Conservation (phyloP, 208 protist species). For the Histomonas meleagridis region DNA sequence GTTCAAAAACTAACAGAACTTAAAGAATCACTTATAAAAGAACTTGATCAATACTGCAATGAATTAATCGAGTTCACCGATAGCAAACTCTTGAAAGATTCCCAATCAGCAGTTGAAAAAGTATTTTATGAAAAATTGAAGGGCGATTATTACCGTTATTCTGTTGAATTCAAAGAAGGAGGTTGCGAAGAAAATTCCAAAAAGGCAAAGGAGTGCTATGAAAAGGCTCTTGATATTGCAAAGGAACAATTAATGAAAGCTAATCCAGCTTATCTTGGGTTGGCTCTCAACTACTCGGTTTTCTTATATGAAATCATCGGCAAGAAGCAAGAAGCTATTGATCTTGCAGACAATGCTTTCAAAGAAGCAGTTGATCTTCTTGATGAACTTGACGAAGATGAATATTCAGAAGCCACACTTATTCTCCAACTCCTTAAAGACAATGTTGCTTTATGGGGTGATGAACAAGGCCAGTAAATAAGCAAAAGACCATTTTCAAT, state of each 20-base stretch:
- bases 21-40: neutral
- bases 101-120: neutral
- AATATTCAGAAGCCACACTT: conserved; percentile 63
- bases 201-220: conserved; percentile 46
- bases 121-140: conserved; percentile 35
- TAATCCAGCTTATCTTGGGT: conserved; percentile 36
- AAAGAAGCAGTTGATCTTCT: conserved; percentile 62
- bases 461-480: conserved; percentile 27
- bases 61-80: neutral
- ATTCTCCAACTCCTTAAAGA: conserved; percentile 66
- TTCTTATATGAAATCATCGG: conserved; percentile 48
- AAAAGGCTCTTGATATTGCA: conserved; percentile 39
- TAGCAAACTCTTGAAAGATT: neutral
- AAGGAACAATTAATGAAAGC: neutral
- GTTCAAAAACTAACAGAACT: neutral
- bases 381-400: conserved; percentile 57
- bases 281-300: conserved; percentile 64
- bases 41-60: conserved; percentile 1
- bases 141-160: conserved; percentile 33
- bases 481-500: no score
- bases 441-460: conserved; percentile 57
- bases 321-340: conserved; percentile 41
- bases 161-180: neutral
- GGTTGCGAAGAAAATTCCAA: conserved; percentile 8
- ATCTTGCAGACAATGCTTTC: conserved; percentile 45